Evolutionary conservation across 2,329 filamentous ascomycete genomes (phyloP).

Genomic region (Monosporascus sp.): DNA sequence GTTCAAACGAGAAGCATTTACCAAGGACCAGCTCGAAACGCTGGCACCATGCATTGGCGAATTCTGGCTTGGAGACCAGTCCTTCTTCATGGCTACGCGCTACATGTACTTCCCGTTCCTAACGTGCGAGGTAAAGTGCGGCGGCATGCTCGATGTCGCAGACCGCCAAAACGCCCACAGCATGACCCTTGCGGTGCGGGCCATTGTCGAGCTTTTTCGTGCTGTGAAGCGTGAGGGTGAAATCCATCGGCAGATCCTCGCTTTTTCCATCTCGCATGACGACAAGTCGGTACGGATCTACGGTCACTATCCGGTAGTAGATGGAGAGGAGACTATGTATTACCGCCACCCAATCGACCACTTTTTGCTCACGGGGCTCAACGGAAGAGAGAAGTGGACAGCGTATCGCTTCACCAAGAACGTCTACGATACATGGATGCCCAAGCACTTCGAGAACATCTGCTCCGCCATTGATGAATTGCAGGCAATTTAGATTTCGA

Average conservation of each 20-base stretch:
- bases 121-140: constrained; percentile 42
- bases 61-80: constrained; percentile 26
- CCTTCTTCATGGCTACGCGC: constrained; percentile 39
- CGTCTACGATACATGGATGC: no score
- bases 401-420: no score
- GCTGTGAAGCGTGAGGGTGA: constrained; percentile 30
- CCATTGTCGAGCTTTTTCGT: constrained; percentile 33
- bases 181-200: constrained; percentile 35
- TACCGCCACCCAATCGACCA: constrained; percentile 17
- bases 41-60: constrained; percentile 33
- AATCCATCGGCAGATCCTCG: constrained; percentile 35
- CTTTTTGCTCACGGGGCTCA: constrained; percentile 12
- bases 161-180: constrained; percentile 37
- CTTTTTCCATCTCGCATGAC: constrained; percentile 38
- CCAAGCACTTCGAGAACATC: no score
- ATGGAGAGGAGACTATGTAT: constrained; percentile 22
- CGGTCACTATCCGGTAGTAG: constrained; percentile 34
- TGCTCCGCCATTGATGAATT: no score
- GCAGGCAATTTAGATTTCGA: no score
- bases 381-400: no score
- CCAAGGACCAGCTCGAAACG: constrained; percentile 34
- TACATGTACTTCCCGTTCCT: constrained; percentile 47
- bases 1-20: constrained; percentile 37
- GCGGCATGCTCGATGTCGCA: constrained; percentile 31
- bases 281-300: constrained; percentile 31